phyloP scores from a whole-genome alignment of 768 basidiomycete species.

The Pulveroboletus frians region DNA sequence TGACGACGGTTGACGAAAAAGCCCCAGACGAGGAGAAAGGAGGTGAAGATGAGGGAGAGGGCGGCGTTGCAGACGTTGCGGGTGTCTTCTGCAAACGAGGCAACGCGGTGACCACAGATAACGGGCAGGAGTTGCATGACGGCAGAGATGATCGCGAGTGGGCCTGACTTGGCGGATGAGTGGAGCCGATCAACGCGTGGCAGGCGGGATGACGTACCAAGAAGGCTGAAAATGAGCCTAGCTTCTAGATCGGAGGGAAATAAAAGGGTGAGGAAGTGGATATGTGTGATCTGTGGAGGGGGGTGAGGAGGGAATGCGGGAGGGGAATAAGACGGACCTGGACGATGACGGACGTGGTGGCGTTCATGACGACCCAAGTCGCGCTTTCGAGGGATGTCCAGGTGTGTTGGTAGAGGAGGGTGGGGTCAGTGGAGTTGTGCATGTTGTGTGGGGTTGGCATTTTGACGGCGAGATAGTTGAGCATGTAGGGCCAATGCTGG shows the following conservation, averaged over 20 bases:
- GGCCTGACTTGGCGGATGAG: conserved; percentile 42
- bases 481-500: conserved; percentile 89
- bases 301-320: neutral
- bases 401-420: conserved; percentile 16
- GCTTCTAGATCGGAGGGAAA: conserved; percentile 90
- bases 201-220: conserved; percentile 48
- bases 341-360: conserved; percentile 74
- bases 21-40: conserved; percentile 90
- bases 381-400: conserved; percentile 67
- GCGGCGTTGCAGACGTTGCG: conserved; percentile 96
- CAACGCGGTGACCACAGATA: conserved; percentile 31
- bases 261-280: conserved; percentile 92
- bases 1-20: conserved; percentile 80
- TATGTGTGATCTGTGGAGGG: conserved; percentile 76
- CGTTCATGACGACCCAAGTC: conserved; percentile 86
- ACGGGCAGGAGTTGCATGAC: conserved; percentile 81
- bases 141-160: conserved; percentile 80
- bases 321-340: conserved; percentile 51
- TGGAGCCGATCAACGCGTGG: neutral
- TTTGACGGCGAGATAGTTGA: conserved; percentile 81
- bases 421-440: conserved; percentile 18
- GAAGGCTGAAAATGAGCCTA: conserved; percentile 74
- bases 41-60: conserved; percentile 90
- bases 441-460: conserved; percentile 36
- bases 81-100: conserved; percentile 61